Evolutionary conservation across 2,329 filamentous ascomycete species (phyloP).

Genomic region (Intubia oerlemansii): DNA sequence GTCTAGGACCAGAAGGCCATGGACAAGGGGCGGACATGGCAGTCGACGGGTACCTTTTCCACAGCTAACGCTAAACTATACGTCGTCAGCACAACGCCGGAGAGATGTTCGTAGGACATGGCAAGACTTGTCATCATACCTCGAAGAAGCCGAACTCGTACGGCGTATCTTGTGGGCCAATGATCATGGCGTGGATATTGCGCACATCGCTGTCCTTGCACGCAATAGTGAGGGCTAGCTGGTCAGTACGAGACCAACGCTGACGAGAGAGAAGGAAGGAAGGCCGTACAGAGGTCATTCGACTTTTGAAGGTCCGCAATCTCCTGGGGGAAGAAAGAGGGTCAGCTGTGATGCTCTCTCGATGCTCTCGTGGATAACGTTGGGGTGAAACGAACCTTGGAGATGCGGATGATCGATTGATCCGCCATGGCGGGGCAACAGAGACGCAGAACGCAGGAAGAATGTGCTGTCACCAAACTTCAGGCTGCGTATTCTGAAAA

Average conservation of each 20-base stretch:
- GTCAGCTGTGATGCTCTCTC: too few species aligned
- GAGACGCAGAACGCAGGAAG: too few species aligned
- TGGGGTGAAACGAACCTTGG: slow-evolving; percentile 2
- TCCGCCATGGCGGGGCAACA: neutral
- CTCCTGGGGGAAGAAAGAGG: too few species aligned
- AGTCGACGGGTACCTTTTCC: slow-evolving; percentile 56
- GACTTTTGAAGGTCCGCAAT: slow-evolving; percentile 64
- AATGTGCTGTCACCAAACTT: too few species aligned
- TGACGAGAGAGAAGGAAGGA: slow-evolving; percentile 4
- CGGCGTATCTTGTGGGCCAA: slow-evolving; percentile 82
- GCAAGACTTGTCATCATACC: too few species aligned
- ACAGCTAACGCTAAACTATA: slow-evolving; percentile 56
- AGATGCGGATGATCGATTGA: slow-evolving; percentile 2
- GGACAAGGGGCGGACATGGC: too few species aligned
- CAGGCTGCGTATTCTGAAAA: too few species aligned
- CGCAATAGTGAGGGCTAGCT: slow-evolving; percentile 59
- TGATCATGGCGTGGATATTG: slow-evolving; percentile 67
- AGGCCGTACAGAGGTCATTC: slow-evolving; percentile 58
- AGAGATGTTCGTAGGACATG: too few species aligned
- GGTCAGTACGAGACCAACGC: neutral
- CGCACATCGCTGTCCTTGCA: slow-evolving; percentile 78
- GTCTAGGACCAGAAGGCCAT: too few species aligned
- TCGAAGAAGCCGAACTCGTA: slow-evolving; percentile 98
- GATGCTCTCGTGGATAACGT: too few species aligned
- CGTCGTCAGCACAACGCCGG: neutral